Evolutionary conservation across 106 monocot species (phyloP).

Genomic region (Cymbidium sinense): DNA sequence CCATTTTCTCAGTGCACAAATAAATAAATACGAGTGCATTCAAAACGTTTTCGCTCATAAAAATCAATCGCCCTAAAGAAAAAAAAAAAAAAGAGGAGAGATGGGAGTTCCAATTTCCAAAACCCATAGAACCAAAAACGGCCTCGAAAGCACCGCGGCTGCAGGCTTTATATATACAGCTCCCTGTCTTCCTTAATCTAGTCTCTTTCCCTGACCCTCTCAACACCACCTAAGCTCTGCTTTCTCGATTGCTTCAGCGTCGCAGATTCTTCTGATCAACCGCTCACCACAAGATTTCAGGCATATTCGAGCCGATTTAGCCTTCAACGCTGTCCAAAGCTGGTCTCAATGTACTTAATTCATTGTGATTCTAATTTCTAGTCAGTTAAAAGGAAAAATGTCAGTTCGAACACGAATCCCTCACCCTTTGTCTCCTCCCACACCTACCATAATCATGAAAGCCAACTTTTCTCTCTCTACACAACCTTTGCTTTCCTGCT

Average conservation of each 20-base stretch:
- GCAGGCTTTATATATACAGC: background rate
- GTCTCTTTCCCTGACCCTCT: background rate
- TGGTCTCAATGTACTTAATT: background rate
- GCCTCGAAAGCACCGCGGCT: background rate
- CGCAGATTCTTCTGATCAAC: background rate
- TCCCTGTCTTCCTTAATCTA: background rate
- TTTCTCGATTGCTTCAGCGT: background rate
- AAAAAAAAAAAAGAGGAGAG: too few relatives aligned
- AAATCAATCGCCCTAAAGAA: background rate
- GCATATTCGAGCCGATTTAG: background rate
- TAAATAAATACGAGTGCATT: too few relatives aligned
- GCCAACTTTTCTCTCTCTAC: background rate
- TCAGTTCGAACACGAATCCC: background rate
- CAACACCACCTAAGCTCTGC: background rate
- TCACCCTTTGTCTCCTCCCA: background rate
- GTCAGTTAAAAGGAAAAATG: background rate
- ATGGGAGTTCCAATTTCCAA: background rate
- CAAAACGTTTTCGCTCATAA: too few relatives aligned
- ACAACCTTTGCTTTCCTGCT: background rate
- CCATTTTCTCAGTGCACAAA: too few relatives aligned
- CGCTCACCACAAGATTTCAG: background rate
- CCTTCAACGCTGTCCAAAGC: conserved; percentile 5
- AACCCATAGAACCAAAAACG: background rate
- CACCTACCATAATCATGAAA: background rate
- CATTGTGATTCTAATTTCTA: background rate